Conservation (phyloP, 768 basidiomycete species). For the Lactifluus subvellereus region DNA sequence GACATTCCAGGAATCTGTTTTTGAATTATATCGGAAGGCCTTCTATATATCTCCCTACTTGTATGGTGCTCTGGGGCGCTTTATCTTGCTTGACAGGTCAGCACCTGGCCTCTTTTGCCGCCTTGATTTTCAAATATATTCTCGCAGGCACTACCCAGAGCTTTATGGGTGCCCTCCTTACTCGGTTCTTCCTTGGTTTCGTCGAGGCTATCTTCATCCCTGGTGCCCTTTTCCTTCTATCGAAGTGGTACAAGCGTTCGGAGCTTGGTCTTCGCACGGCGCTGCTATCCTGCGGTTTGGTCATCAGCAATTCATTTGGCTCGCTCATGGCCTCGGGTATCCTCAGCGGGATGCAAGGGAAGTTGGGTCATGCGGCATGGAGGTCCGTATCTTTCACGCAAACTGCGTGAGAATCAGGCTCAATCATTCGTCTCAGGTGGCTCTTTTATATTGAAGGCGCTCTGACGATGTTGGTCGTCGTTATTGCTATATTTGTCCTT, state of each 20-base stretch:
- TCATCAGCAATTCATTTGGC: slow-evolving; percentile 80
- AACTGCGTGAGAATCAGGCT: not conserved
- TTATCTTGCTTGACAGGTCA: slow-evolving; percentile 39
- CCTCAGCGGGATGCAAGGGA: slow-evolving; percentile 63
- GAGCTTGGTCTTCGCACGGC: slow-evolving; percentile 70
- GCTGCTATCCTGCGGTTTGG: slow-evolving; percentile 60
- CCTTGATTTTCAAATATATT: not conserved
- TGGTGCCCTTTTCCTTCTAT: slow-evolving; percentile 58
- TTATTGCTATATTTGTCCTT: slow-evolving; percentile 55
- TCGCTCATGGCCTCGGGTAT: slow-evolving; percentile 73
- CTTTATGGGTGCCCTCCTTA: slow-evolving; percentile 56
- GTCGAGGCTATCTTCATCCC: slow-evolving; percentile 61
- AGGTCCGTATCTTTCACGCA: slow-evolving; percentile 38
- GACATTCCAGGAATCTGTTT: slow-evolving; percentile 55
- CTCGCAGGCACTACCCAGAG: slow-evolving; percentile 21
- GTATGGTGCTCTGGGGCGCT: slow-evolving; percentile 68
- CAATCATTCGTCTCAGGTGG: slow-evolving; percentile 42
- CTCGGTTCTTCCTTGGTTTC: slow-evolving; percentile 70
- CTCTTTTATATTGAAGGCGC: slow-evolving; percentile 65
- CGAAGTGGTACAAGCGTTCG: slow-evolving; percentile 66
- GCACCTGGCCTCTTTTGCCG: slow-evolving; percentile 29
- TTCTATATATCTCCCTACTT: slow-evolving; percentile 58
- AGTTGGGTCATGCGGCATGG: slow-evolving; percentile 66
- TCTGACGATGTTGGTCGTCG: slow-evolving; percentile 48
- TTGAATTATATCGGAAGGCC: slow-evolving; percentile 62